Evolutionary conservation across 257 asterid species (phyloP).

Genomic region (Hygrophila difformis): DNA sequence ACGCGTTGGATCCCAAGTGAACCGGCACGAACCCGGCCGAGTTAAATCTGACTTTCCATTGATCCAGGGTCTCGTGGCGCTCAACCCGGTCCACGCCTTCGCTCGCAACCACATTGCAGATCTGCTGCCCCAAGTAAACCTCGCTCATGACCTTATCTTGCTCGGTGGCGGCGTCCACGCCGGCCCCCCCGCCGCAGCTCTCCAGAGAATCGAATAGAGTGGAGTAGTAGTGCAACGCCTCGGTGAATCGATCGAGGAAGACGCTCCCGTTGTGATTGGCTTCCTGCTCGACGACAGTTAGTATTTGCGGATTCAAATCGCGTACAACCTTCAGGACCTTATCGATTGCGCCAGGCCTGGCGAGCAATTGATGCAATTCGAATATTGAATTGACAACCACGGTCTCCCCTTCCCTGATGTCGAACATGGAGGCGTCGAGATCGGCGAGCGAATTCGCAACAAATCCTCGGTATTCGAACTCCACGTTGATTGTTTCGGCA

Average conservation of each 20-base stretch:
- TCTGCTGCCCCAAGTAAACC: constrained; percentile 77
- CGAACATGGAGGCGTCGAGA: constrained; percentile 66
- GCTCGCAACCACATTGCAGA: constrained; percentile 80
- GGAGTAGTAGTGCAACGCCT: constrained; percentile 75
- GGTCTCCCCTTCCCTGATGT: constrained; percentile 54
- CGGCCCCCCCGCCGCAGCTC: constrained; percentile 35
- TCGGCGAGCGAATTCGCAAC: constrained; percentile 70
- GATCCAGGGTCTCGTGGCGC: constrained; percentile 75
- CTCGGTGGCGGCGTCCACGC: constrained; percentile 38
- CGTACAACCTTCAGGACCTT: constrained; percentile 46
- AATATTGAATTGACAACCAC: constrained; percentile 80
- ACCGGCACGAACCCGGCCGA: constrained; percentile 55
- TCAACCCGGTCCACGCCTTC: constrained; percentile 87
- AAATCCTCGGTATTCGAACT: constrained; percentile 65
- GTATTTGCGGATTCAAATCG: constrained; percentile 53
- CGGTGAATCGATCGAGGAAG: constrained; percentile 81
- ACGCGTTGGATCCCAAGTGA: constrained; percentile 77
- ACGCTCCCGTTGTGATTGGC: constrained; percentile 67
- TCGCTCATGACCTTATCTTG: constrained; percentile 83
- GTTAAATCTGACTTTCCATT: constrained; percentile 54
- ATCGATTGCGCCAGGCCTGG: constrained; percentile 57
- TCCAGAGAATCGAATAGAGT: constrained; percentile 83
- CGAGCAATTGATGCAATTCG: constrained; percentile 66
- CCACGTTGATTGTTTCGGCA: constrained; percentile 57
- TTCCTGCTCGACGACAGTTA: constrained; percentile 87